Evolutionary conservation across 139 green algal genomes (phyloP).

Genomic region (Tetradesmus obliquus): DNA sequence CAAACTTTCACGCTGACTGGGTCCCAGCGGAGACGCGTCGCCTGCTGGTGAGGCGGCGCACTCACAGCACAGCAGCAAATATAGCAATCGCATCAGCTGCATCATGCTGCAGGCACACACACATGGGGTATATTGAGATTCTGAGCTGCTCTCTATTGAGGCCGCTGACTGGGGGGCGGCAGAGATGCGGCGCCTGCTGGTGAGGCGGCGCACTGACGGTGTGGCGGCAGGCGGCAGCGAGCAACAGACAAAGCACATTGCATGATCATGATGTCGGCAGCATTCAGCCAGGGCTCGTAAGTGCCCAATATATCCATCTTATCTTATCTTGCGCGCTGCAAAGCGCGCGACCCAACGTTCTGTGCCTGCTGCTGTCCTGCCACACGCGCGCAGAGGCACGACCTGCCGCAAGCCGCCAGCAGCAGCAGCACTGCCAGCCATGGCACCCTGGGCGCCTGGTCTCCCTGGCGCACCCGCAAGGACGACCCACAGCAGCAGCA

Average conservation of each 20-base stretch:
- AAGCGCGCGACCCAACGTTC: no score
- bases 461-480: slow-evolving; percentile 8
- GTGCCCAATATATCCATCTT: no score
- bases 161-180: background rate
- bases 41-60: background rate
- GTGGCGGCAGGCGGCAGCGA: background rate
- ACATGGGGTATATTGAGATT: no score
- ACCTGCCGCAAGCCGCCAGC: background rate
- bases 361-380: background rate
- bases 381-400: background rate
- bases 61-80: background rate
- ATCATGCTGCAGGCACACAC: no score
- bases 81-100: background rate
- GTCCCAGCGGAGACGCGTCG: background rate
- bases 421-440: background rate
- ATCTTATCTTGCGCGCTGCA: background rate
- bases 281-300: no score
- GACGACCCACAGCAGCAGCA: background rate
- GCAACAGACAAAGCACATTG: no score
- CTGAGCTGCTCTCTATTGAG: no score
- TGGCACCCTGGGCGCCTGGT: slow-evolving; percentile 1
- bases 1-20: background rate
- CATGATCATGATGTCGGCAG: no score
- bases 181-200: slow-evolving; percentile 14
- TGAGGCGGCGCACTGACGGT: background rate